These are phyloP conservation scores for Emmonsia crescens DNA, from an alignment of 2,329 filamentous ascomycete genomes.

Conservation along the genomic window DNA sequence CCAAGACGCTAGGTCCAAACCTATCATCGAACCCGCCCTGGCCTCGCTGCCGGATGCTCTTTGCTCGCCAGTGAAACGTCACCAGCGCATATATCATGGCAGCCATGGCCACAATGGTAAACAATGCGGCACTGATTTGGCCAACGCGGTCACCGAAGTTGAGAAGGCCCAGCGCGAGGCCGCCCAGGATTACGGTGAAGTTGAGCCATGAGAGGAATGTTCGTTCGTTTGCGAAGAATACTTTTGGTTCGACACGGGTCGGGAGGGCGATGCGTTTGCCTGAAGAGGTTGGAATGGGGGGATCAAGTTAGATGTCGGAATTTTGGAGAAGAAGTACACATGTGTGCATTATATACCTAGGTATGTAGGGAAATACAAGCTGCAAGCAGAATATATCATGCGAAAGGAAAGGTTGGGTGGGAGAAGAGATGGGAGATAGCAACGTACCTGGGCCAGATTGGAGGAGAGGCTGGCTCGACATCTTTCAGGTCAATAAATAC, in stretches of 20 bases:
- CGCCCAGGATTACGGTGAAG: constrained; percentile 96
- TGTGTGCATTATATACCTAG: no score
- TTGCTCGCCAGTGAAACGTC: constrained; percentile 95
- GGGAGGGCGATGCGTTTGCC: constrained; percentile 98
- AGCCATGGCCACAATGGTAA: constrained; percentile 87
- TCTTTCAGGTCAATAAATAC: constrained; percentile 35
- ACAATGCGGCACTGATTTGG: constrained; percentile 86
- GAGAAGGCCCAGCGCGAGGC: constrained; percentile 88
- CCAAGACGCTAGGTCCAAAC: constrained; percentile 83
- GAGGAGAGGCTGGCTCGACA: constrained; percentile 95
- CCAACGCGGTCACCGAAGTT: constrained; percentile 95
- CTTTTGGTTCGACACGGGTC: constrained; percentile 95
- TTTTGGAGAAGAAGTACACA: no score
- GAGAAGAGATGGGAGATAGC: not conserved
- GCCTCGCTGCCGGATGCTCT: constrained; percentile 79
- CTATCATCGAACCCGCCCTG: constrained; percentile 96
- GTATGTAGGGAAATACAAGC: not conserved
- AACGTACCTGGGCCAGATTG: constrained; percentile 77
- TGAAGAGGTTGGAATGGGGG: constrained; percentile 31
- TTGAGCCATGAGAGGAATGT: constrained; percentile 99
- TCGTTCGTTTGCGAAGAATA: constrained; percentile 99
- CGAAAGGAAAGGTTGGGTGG: constrained; percentile 4
- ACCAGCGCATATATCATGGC: constrained; percentile 91
- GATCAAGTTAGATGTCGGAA: not conserved
- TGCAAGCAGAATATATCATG: no score